Evolutionary conservation across 78 protist genomes (phyloP), one percentile per base, ranked within the genome.

Genomic region (Dictyostelium discoideum): DNA sequence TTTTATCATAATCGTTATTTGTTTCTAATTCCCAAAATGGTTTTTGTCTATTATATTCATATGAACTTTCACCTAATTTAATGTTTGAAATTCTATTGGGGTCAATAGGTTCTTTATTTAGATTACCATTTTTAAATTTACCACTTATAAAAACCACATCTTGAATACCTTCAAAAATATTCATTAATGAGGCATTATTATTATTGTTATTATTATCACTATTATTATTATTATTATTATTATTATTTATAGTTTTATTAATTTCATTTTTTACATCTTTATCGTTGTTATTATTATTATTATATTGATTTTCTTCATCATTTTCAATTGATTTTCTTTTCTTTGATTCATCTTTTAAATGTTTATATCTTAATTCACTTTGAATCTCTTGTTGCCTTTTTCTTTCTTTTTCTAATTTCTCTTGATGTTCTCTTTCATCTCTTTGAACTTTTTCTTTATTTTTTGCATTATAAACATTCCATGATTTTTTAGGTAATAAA

Each of bases 381-480:
- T 90, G 57, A 26, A 54, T 18, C 13, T 69, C 63, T 37, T 65
- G 14, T 8, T 82, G 54, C 3, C 76, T 80, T 32, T 39, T 2
- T n/a, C 60, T 90, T 63, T 90, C 65, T 26, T 4, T 29, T 3
- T 82, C 83, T n/a, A 81, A 46, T 80, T 83, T 80, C 22, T 24
- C 26, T 72, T 63, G 63, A 14, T 81, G 88, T n/a, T 80, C 85
- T 20, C 60, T 85, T 72, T 90, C 54, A 48, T 90, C 95, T 83
- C 84, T 80, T 50, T 80, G 60, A 8, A 90, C 95, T 50, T 46
- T 80, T 40, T 85, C 81, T 90, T 69, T 90, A 82, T 90, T 90
- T 13, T 90, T 73, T 72, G 85, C 29, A 50, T 50, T 90, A 72
- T 77, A 90, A 11, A 72, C 85, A 82, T 90, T 90, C 95, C 95